Evolutionary conservation across 129 eudicot species (phyloP), one percentile per base, ranked within the genome.

Genomic region (Scalesia atractyloides): DNA sequence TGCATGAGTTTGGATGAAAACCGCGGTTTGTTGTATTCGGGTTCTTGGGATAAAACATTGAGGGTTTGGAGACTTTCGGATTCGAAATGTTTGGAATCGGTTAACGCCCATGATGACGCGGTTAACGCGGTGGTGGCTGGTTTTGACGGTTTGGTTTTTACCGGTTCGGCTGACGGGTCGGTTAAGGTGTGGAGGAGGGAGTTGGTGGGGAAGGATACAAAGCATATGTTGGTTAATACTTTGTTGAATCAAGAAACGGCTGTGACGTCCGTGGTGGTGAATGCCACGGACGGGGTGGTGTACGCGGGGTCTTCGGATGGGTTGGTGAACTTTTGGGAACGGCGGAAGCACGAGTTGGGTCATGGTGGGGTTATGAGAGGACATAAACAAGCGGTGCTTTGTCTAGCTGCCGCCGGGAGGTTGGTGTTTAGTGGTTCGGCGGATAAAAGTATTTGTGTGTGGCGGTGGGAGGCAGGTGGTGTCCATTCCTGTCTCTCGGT

Each of bases 291-390:
- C 3, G 51, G 76, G 53, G 70, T 83, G 9, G 79, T 90, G n/a
- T 90, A 90, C 46, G 81, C 82, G 16, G 97, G 97, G n/a, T 83
- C 89, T 7, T 87, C 94, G 0, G 97, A 87, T 0, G 97, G 97
- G 75, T 10, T 87, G 59, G 91, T 90, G 56, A 87, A 84, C 43
- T 90, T 86, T 43, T 90, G 97, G 97, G 97, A 85, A 37, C 39
- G 75, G 0, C 84, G 80, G 77, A 83, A 83, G 80, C 69, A 87
- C 57, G 58, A 74, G 36, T 36, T 85, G 59, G 22, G 82, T 1
- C 94, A 87, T 61, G 97, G 91, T 1, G 94, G 97, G 8, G 83
- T 83, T 22, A 74, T 87, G 15, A 85, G 80, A 64, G 97, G 97
- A 4, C 97, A 90, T 58, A 90, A 87, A 58, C 76, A 85, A 56